phyloP scores from a whole-genome alignment of 257 asterid species.

The Perilla frutescens region DNA sequence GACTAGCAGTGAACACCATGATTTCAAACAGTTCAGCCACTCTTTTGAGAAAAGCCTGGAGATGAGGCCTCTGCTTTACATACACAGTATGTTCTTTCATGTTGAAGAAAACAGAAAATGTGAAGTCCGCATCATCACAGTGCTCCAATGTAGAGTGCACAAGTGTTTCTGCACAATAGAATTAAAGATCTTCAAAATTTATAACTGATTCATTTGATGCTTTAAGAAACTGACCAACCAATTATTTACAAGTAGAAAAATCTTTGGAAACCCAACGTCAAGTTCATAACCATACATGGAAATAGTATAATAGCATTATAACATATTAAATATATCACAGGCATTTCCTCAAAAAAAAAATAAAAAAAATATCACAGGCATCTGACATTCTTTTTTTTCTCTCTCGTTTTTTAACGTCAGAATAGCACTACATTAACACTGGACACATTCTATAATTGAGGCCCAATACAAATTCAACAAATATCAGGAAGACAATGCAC shows the following conservation, averaged over 20 bases:
- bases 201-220: conserved; percentile 25
- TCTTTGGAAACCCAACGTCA: background rate
- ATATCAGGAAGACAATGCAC: conserved; percentile 27
- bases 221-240: conserved; percentile 12
- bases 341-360: too few species aligned
- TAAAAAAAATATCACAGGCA: too few species aligned
- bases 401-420: background rate
- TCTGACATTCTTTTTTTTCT: conserved; percentile 16
- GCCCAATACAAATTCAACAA: conserved; percentile 8
- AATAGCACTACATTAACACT: conserved; percentile 11
- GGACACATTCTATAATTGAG: background rate
- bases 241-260: background rate
- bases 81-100: conserved; percentile 84
- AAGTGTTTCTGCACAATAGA: conserved; percentile 80
- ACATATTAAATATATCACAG: background rate
- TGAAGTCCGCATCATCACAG: conserved; percentile 86
- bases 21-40: conserved; percentile 89
- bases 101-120: conserved; percentile 84
- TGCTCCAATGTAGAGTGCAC: conserved; percentile 90
- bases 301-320: background rate
- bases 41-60: conserved; percentile 69
- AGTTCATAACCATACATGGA: background rate
- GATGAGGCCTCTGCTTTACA: conserved; percentile 90
- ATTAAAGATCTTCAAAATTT: conserved; percentile 29
- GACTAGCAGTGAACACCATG: conserved; percentile 95